Evolutionary conservation across 2,329 filamentous ascomycete genomes (phyloP), one percentile per base, ranked within the genome.

Genomic region (Fusarium miscanthi): DNA sequence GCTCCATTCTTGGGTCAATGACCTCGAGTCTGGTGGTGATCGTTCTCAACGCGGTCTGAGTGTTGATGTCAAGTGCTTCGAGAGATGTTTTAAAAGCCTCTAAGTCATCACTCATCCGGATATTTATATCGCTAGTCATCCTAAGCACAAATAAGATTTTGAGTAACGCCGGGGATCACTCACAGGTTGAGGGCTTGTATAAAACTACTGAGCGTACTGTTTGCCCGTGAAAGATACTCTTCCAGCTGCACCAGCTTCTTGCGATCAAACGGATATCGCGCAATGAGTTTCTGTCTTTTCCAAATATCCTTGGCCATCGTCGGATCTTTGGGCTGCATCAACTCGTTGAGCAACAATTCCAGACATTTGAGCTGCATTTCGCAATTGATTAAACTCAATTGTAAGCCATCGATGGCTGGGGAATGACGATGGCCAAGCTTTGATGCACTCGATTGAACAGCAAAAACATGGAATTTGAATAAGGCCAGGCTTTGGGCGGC

Each of bases 301-400:
- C 31, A 37, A 12, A 16, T 6, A 2, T 17, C 9, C 13, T 27
- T 52, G 8, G 8, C 0, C 5, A 14, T 0, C 0, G 30, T 23
- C 0, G 4, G 6, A 10, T 49, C 0, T 7, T 49, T 1, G 1
- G 8, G 2, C 0, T 16, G n/a, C 30, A 4, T 0, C 1, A 37
- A 12, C 9, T 52, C 33, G 1, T 27, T 12, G 0, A 52, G 23
- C 0, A 52, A 21, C 0, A 2, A 0, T 5, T n/a, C 9, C 1
- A 52, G 23, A 12, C 2, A 52, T 16, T 12, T 8, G 0, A 52
- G 49, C n/a, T 52, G 49, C 7, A 9, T 21, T 21, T 52, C 49
- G 23, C 49, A 52, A 2, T 37, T 52, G 0, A n/a, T 12, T 2
- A 52, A 6, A 0, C 49, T 37, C 0, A 52, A 1, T 2, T 12